Evolutionary conservation across 192 early-diverging fungal species (phyloP), one percentile per base, ranked within the genome.

Genomic region (Linnemannia hyalina): DNA sequence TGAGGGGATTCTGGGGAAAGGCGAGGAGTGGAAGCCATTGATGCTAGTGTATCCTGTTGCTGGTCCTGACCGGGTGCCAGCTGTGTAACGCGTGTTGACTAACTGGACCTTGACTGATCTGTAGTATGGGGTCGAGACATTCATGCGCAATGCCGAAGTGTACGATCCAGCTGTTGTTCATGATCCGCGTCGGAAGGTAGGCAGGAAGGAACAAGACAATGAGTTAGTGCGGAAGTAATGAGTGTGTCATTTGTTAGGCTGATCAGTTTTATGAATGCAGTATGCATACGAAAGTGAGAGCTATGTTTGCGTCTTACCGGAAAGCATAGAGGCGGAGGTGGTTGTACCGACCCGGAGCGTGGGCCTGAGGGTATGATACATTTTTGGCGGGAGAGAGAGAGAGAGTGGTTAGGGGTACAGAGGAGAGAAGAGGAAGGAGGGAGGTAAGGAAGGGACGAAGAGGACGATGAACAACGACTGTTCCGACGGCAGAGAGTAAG

Each of bases 1-100:
- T 60, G 57, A 73, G 6, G 84, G 84, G 72, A 86, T 86, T 16
- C 79, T 54, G 54, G 84, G 84, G 54, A 81, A 86, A 20, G 84
- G 84, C 0, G 84, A 86, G 22, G 84, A 86, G 36, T 86, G 84
- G 76, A 81, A 86, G 47, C 68, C 47, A n/a, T 52, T 29, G 10
- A 46, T 29, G 49, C 20, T 65, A 75, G 10, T 68, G 69, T 26
- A 29, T 41, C 20, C 35, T 60, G 40, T 5, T 20, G n/a, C 20
- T 70, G 47, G 10, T 42, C 38, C 18, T 72, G 74, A 69, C 69
- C 69, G 42, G 71, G 71, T 57, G 68, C 35, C 11, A 11, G 5
- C 26, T 11, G n/a, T 42, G 22, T 70, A 57, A 35, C 63, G 69
- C 72, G 77, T 26, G 35, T 70, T 36, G 18, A 80, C 84, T 65